Conservation (phyloP, 768 basidiomycete species). For the Suillus subluteus region DNA sequence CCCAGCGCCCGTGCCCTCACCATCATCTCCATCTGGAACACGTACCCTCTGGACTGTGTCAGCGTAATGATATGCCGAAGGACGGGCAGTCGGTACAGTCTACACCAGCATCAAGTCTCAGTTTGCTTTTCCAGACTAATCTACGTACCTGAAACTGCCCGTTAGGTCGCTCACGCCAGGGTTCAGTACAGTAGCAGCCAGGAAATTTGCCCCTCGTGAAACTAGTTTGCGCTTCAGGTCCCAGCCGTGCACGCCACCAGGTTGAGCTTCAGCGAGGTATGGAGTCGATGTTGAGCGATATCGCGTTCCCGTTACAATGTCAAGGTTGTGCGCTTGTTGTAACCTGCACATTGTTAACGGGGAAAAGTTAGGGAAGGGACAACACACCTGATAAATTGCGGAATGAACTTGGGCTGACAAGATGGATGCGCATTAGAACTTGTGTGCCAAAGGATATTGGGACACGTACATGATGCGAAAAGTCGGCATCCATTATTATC, state of each 20-base stretch:
- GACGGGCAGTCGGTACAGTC: conserved; percentile 77
- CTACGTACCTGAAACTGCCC: conserved; percentile 80
- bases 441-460: background rate
- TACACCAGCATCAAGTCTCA: conserved; percentile 28
- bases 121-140: background rate
- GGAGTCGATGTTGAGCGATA: conserved; percentile 72
- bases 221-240: conserved; percentile 89
- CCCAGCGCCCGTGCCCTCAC: conserved; percentile 84
- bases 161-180: conserved; percentile 92
- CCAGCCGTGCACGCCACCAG: conserved; percentile 93
- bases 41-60: conserved; percentile 88
- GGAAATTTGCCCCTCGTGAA: conserved; percentile 86
- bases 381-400: conserved; percentile 81
- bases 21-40: conserved; percentile 99
- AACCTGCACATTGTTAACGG: conserved; percentile 45
- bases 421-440: background rate
- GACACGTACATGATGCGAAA: conserved; percentile 86
- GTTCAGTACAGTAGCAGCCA: conserved; percentile 82
- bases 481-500: conserved; percentile 97
- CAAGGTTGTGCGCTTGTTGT: conserved; percentile 85
- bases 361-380: background rate
- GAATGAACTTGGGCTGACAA: conserved; percentile 90
- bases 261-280: conserved; percentile 55
- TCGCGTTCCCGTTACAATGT: conserved; percentile 92
- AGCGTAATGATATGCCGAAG: conserved; percentile 82